Base-by-base conservation (phyloP, 176 grass and related monocot genomes). In the Sorghum bicolor region DNA sequence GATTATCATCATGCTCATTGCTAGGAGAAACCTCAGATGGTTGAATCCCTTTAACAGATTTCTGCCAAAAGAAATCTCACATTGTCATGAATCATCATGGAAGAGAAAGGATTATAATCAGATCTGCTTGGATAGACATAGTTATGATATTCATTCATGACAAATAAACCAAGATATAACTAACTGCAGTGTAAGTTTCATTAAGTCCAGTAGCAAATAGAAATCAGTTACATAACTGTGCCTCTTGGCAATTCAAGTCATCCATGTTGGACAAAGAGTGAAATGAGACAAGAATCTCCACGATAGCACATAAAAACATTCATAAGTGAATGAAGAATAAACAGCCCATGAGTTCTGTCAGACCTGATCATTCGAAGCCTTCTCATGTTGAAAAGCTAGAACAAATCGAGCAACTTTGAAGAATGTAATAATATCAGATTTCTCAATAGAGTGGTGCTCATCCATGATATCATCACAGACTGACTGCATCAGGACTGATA, bases 401-500 rank as follows among this genome's bases (percentile, higher is more conserved):
- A 91, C 91, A 91, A 98, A 98, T 31, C 79, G 65, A 90, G 84
- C 89, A 72, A 95, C 88, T 91, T 86, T 90, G 86, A 98, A 98
- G 90, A 95, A 95, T 78, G 85, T 92, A 78, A 79, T 78, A 44
- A 87, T 70, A 61, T 98, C 96, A 39, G 80, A 87, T 75, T 90
- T 93, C 77, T 98, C 87, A 14, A 95, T 69, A 53, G 91, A 91
- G 36, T 70, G 82, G 69, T 91, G 89, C 17, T 98, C 92, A 67
- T 93, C 91, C 76, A 39, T 81, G 77, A 95, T 93, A 88, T 98
- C 93, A 43, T 88, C 81, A 67, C 83, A 75, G 84, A 98, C 78
- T 55, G 96, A 98, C 91, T 95, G 92, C 92, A 98, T 98, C 80
- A 98, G 61, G 75, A 98, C 96, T 98, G 91, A 78, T 69, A 83